phyloP scores from a whole-genome alignment of 2,329 filamentous ascomycete species.

The Arachnomyces sp. region DNA sequence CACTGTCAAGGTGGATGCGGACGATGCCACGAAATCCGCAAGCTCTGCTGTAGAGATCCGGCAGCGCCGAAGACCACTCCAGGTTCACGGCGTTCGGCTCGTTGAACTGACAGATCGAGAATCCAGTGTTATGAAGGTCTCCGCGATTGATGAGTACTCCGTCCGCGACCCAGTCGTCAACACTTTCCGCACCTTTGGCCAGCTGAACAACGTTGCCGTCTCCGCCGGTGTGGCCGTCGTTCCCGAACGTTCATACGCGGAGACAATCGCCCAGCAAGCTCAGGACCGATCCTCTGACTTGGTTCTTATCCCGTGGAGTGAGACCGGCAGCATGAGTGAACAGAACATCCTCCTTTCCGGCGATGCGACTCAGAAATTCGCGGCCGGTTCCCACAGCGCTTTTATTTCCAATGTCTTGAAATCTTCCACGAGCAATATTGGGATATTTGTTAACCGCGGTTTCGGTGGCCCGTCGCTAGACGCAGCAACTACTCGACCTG shows the following conservation, averaged over 20 bases:
- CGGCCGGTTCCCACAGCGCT: conserved; percentile 56
- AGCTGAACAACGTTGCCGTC: conserved; percentile 73
- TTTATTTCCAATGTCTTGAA: conserved; percentile 66
- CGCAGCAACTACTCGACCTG: conserved; percentile 14
- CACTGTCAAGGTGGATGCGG: conserved; percentile 13
- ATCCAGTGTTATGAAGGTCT: conserved; percentile 90
- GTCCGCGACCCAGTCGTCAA: conserved; percentile 79
- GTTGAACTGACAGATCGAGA: conserved; percentile 84
- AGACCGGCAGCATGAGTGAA: conserved; percentile 68
- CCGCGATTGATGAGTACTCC: conserved; percentile 67
- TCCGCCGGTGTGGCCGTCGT: conserved; percentile 75
- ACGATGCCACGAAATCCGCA: neutral
- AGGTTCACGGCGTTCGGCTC: conserved; percentile 78
- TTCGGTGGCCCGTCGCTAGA: conserved; percentile 41
- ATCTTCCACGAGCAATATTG: conserved; percentile 59
- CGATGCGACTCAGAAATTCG: conserved; percentile 51
- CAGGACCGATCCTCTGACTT: conserved; percentile 64
- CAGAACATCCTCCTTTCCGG: conserved; percentile 44
- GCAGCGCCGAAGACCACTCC: conserved; percentile 40
- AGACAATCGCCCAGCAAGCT: conserved; percentile 64
- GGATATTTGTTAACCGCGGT: conserved; percentile 70
- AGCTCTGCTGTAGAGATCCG: too few relatives aligned
- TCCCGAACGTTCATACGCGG: conserved; percentile 69
- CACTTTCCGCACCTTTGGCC: conserved; percentile 80
- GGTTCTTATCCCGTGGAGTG: conserved; percentile 82